phyloP scores from a whole-genome alignment of 2,329 filamentous ascomycete species.

The Venturia pyrina region DNA sequence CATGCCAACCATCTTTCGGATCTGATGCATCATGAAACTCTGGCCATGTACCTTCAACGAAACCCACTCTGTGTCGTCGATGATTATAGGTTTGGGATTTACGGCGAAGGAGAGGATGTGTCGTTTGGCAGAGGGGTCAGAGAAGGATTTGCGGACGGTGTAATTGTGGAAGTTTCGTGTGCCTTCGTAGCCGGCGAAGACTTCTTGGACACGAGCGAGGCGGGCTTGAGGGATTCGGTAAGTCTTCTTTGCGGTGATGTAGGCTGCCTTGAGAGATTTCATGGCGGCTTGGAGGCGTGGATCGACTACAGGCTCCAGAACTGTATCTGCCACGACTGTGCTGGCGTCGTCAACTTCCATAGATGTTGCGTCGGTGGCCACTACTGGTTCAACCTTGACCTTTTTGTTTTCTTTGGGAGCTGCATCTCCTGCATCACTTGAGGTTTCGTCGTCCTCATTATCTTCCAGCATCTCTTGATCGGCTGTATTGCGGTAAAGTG shows the following conservation, averaged over 20 bases:
- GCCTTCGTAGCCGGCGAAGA: conserved; percentile 66
- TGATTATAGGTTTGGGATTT: conserved; percentile 49
- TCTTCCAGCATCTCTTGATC: conserved; percentile 21
- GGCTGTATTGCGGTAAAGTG: conserved; percentile 35
- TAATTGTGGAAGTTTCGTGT: conserved; percentile 96
- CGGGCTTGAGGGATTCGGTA: conserved; percentile 72
- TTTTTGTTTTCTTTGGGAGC: conserved; percentile 12
- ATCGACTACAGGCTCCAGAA: background rate
- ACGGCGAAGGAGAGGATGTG: conserved; percentile 88
- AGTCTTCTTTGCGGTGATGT: conserved; percentile 69
- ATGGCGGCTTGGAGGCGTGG: conserved; percentile 25
- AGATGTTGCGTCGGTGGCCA: background rate
- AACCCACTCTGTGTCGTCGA: conserved; percentile 89
- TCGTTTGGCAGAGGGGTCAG: conserved; percentile 75
- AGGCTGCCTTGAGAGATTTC: conserved; percentile 62
- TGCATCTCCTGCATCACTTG: conserved; percentile 23
- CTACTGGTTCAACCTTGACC: background rate
- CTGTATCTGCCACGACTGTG: background rate
- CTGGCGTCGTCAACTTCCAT: background rate
- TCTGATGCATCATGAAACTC: conserved; percentile 99
- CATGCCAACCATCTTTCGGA: conserved; percentile 98
- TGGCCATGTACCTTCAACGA: conserved; percentile 94
- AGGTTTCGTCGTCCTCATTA: conserved; percentile 26
- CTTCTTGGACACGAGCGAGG: conserved; percentile 63
- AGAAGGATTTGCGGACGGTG: conserved; percentile 76